A percentile compares a stretch with the other conserved stretches of the same genome.
These are phyloP conservation scores for Fusarium sp. DNA, from an alignment of 2,329 filamentous ascomycete genomes.

Conservation along the genomic window DNA sequence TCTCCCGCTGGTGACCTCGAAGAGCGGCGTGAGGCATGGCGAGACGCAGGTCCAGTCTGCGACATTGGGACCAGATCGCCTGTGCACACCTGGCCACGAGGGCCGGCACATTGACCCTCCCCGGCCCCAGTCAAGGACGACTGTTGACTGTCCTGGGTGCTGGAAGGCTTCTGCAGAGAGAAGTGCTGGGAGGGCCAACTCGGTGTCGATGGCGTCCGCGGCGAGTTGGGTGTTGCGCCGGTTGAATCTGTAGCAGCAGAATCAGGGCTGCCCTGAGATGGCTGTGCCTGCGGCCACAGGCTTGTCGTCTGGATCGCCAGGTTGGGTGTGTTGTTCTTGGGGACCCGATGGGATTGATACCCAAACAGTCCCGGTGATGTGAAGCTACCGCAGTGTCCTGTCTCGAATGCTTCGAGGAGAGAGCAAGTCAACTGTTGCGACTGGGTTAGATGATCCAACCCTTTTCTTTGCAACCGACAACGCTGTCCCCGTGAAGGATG, in stretches of 20 bases:
- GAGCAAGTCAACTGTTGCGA: conserved; percentile 5
- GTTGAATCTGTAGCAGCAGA: conserved; percentile 49
- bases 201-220: conserved; percentile 50
- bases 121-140: conserved; percentile 33
- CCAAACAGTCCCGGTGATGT: conserved; percentile 50
- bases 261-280: conserved; percentile 47
- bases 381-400: conserved; percentile 9
- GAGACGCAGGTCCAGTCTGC: conserved; percentile 69
- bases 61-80: conserved; percentile 74
- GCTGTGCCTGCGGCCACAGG: conserved; percentile 51
- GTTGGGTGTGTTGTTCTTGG: conserved; percentile 40
- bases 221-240: conserved; percentile 49
- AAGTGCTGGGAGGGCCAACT: conserved; percentile 44
- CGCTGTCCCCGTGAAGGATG: background rate
- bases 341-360: conserved; percentile 49
- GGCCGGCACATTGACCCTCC: conserved; percentile 68
- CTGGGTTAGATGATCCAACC: conserved; percentile 2
- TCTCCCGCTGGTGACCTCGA: conserved; percentile 58
- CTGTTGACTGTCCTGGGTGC: conserved; percentile 38
- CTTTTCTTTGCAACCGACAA: conserved; percentile 10
- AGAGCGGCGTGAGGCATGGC: conserved; percentile 64
- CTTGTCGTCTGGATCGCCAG: conserved; percentile 50
- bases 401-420: conserved; percentile 7
- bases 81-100: conserved; percentile 61
- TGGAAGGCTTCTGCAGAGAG: conserved; percentile 30